These are phyloP conservation scores for Rhodotorula sp. DNA, from an alignment of 1,284 basidiomycete genomes.

Conservation along the genomic window DNA sequence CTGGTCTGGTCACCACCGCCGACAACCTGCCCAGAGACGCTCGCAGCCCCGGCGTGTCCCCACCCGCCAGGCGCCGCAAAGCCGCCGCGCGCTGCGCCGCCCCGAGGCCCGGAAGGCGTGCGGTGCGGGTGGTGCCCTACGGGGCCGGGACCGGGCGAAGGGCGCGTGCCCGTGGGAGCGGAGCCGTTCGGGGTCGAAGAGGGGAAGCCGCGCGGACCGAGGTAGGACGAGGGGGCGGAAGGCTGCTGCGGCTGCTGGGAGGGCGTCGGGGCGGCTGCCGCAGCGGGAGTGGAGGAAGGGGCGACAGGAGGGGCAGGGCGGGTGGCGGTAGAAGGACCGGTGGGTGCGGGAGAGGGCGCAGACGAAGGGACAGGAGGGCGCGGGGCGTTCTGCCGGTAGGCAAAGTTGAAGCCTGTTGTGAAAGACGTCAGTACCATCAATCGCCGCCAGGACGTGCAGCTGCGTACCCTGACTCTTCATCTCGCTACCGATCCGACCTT, in stretches of 20 bases:
- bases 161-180: background rate
- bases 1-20: background rate
- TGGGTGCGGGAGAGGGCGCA: background rate
- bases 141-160: background rate
- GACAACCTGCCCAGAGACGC: background rate
- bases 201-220: no score
- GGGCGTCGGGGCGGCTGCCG: background rate
- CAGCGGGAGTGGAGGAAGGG: background rate
- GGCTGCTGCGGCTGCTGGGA: background rate
- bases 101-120: conserved; percentile 2
- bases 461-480: conserved; percentile 81
- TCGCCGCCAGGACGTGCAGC: no score
- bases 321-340: conserved; percentile 7
- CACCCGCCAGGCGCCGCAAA: conserved; percentile 6
- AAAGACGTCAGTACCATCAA: background rate
- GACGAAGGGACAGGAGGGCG: conserved; percentile 13
- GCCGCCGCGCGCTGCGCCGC: conserved; percentile 11
- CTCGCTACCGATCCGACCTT: conserved; percentile 88
- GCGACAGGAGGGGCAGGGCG: conserved; percentile 3
- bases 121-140: conserved; percentile 14
- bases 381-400: conserved; percentile 64
- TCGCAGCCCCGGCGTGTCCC: background rate
- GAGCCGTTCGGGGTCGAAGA: conserved; percentile 2
- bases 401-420: conserved; percentile 87
- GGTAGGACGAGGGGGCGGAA: no score